Base-by-base conservation (phyloP, 257 asterid species). In the Thymus quinquecostatus region DNA sequence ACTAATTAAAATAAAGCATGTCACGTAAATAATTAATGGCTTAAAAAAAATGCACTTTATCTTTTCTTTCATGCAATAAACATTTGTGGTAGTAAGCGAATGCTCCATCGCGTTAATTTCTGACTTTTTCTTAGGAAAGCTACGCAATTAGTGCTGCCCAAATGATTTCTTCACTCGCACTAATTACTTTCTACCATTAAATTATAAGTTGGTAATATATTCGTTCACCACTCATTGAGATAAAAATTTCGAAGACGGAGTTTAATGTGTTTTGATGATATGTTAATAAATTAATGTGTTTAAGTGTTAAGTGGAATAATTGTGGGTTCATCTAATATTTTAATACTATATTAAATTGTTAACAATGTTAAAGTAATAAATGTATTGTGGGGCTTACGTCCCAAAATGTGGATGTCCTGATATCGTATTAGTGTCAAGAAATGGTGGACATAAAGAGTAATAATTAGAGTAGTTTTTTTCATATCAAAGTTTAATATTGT, bases 91-190 rank as follows among this genome's bases (percentile, higher is more conserved):
- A 49, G 13, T 32, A 62, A 48, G 58, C 51, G 33, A 47, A 59
- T 33, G 10, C 40, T 12, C 40, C 5, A 36, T 69, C 38, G 64
- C 54, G 47, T 72, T 59, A 72, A 64, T 54, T 72, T 40, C 58
- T 30, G 47, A 38, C 70, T 40, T 51, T 29, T 56, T 29, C 21
- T 21, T 34, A 38, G 6, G 5, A 54, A 72, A 32, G 44, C 27
- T 30, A 10, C 13, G 29, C 8, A 21, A 21, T 73, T 64, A 64
- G 77, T 64, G 72, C 67, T 64, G 43, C 12, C 33, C 72, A 43
- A 56, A 73, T 64, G 72, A 73, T 73, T 55, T 34, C 7, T 66
- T 45, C 33, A 54, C 1, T 38, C 58, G 32, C 48, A 63, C 55
- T 61, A 63, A 63, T 64, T 63, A 27, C 10, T 53, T 54, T 51